Base-by-base conservation (phyloP, 164 flowering plant genomes). In the Aristolochia californica region DNA sequence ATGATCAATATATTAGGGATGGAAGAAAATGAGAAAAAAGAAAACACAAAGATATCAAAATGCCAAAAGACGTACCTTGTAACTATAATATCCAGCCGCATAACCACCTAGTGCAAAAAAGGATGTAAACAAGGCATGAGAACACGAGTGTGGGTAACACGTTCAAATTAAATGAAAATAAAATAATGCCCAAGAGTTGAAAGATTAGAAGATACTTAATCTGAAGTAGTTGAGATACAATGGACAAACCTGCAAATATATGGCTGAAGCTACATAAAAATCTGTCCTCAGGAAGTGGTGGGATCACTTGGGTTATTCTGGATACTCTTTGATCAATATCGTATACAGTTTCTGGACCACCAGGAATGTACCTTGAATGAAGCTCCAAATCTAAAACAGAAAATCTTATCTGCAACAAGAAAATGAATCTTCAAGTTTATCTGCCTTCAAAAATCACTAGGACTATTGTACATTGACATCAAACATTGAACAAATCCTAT, bases 71-170 rank as follows among this genome's bases (percentile, higher is more conserved):
- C 24, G 14, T 83, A 90, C 99, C 99, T 84, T 88, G 71, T 94
- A 94, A 70, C 97, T 94, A 72, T 94, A 94, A 77, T 94, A 94
- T 59, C 99, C 99, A 70, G 97, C 99, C 8, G 91, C 91, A 76
- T 94, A 94, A 65, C 88, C 91, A 75, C 95, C 97, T 89, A 69
- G 55, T 16, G 66, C 26, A 56, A 53, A 55, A 48, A 49, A 49
- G 11, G n/a, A n/a, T n/a, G n/a, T n/a, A n/a, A n/a, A n/a, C n/a
- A n/a, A n/a, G n/a, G n/a, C n/a, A n/a, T n/a, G n/a, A n/a, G n/a
- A n/a, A n/a, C n/a, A n/a, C n/a, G n/a, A n/a, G n/a, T n/a, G n/a
- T n/a, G n/a, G n/a, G n/a, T n/a, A n/a, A n/a, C n/a, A n/a, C n/a
- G n/a, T n/a, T n/a, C n/a, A n/a, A n/a, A n/a, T n/a, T n/a, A n/a